Base-by-base conservation (phyloP, 106 monocot genomes). In the Dioscorea alata region DNA sequence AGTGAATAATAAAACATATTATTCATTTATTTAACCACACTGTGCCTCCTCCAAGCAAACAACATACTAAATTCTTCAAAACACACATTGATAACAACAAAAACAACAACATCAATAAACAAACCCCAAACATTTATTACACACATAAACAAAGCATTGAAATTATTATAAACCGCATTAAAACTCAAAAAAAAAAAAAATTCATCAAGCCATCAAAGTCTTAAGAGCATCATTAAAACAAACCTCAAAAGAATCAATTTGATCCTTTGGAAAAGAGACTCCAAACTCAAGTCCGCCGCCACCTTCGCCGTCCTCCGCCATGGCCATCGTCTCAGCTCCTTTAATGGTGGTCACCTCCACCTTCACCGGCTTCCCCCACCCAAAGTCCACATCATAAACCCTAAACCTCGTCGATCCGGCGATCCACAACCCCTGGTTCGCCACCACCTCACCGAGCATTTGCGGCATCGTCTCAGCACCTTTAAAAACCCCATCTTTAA, bases 351-450 rank as follows among this genome's bases (percentile, higher is more conserved):
- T 23, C 49, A 75, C 33, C 74, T 75, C 74, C 58, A 67, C 59
- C 57, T 75, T 75, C 57, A 33, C 8, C 2, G 74, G 66, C 49
- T 49, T 57, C 24, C 74, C 66, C 74, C 74, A 75, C 28, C 66
- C 74, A 34, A 75, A 75, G 35, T 67, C 74, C 42, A 59, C 59
- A 3, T 24, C 60, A 57, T 75, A 75, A 5, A 75, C 22, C 23
- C 67, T 49, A 57, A 75, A 32, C 67, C 50, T 58, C 67, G 66
- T 66, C 66, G 74, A 75, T n/a, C 74, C 74, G 10, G 74, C 74
- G 14, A 75, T 35, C 8, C 59, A 24, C 24, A 67, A 48, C 6
- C n/a, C 17, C 65, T 17, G 51, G 14, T 51, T 51, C 51, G 51
- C 12, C 51, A 17, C 51, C 14, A 13, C 12, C 14, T 51, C 51